These are phyloP conservation scores for Crucihimalaya himalaica DNA, from an alignment of 345 rosid species.

Conservation along the genomic window DNA sequence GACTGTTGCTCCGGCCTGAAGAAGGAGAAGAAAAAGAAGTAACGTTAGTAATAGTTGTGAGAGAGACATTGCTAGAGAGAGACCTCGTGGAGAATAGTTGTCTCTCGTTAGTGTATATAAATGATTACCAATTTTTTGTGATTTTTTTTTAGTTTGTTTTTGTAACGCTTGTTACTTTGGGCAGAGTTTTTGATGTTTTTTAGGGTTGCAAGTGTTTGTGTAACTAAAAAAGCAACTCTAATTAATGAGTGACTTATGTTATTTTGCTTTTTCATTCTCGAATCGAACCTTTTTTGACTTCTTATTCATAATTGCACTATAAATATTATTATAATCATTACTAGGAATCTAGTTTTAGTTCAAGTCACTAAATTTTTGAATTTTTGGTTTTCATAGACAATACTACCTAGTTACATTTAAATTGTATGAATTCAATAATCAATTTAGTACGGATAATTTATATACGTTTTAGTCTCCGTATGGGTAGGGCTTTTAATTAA, in stretches of 20 bases:
- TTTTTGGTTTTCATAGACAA: neutral
- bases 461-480: neutral
- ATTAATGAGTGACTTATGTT: constrained; percentile 18
- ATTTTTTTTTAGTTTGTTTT: neutral
- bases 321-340: neutral
- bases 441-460: too few relatives aligned
- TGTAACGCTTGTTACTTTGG: constrained; percentile 35
- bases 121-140: neutral
- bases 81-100: neutral
- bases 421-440: neutral
- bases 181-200: constrained; percentile 14
- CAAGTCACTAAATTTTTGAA: neutral
- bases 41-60: neutral
- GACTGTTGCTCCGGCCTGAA: constrained; percentile 12
- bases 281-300: constrained; percentile 32
- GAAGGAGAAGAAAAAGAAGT: constrained; percentile 4
- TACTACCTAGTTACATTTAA: neutral
- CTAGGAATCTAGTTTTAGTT: neutral
- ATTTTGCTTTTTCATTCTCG: constrained; percentile 8
- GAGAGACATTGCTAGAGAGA: constrained; percentile 21
- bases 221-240: constrained; percentile 26
- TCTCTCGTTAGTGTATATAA: neutral
- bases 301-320: constrained; percentile 14
- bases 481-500: neutral
- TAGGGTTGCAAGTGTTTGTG: constrained; percentile 19